phyloP scores from a whole-genome alignment of 352 stramenopile genomes.

The Thalassiosira livingstoniorum region DNA sequence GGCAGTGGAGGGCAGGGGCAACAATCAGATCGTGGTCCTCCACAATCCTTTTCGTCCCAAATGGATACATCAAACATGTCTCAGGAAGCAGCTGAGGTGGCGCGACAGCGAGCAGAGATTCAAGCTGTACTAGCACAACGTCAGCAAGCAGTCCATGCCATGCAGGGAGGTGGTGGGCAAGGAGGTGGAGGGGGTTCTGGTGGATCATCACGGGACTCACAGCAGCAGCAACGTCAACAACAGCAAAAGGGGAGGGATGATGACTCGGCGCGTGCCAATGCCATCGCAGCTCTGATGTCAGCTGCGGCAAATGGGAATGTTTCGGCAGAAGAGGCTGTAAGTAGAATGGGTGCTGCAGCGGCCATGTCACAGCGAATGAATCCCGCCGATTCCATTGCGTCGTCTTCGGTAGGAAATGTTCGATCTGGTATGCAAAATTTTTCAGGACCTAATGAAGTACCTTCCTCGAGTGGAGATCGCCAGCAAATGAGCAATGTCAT shows the following conservation, averaged over 20 bases:
- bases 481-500: not conserved
- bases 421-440: constrained; percentile 8
- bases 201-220: constrained; percentile 16
- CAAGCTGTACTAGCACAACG: constrained; percentile 60
- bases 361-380: constrained; percentile 1
- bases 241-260: constrained; percentile 30
- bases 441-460: not conserved
- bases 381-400: too few relatives aligned
- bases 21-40: not conserved
- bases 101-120: constrained; percentile 42
- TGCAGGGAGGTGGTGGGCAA: constrained; percentile 16
- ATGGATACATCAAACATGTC: constrained; percentile 33
- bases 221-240: constrained; percentile 43
- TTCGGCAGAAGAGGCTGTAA: not conserved
- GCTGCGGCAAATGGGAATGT: constrained; percentile 6
- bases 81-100: constrained; percentile 38
- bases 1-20: not conserved
- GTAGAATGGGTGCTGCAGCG: not conserved
- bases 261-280: constrained; percentile 33
- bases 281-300: constrained; percentile 44
- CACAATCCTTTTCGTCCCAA: constrained; percentile 39
- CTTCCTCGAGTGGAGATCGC: too few relatives aligned
- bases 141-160: constrained; percentile 53
- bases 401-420: too few relatives aligned
- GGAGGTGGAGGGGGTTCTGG: constrained; percentile 27